Percentiles rank a stretch among this genome's conserved stretches.
phyloP scores from a whole-genome alignment of 305 asterid genomes.

The Euphrasia arctica region DNA sequence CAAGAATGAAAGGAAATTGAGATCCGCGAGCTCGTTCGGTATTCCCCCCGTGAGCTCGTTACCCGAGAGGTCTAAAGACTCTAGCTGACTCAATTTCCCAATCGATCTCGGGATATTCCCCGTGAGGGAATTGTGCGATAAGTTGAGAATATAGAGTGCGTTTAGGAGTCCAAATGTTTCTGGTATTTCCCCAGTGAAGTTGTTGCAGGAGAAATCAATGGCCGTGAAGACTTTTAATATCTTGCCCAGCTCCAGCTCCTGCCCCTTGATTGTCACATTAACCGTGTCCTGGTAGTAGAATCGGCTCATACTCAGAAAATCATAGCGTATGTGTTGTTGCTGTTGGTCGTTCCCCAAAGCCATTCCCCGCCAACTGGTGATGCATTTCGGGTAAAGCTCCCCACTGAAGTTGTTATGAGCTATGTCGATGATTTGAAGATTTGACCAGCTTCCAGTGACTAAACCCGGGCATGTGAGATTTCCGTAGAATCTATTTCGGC shows the following conservation, averaged over 20 bases:
- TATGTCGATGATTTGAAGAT: conserved; percentile 61
- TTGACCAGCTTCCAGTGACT: conserved; percentile 37
- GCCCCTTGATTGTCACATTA: conserved; percentile 46
- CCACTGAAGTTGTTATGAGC: conserved; percentile 51
- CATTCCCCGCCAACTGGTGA: conserved; percentile 48
- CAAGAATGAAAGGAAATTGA: conserved; percentile 45
- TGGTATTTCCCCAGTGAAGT: conserved; percentile 47
- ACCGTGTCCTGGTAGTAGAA: conserved; percentile 46
- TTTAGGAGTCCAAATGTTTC: conserved; percentile 38
- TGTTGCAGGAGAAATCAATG: conserved; percentile 50
- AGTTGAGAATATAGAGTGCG: conserved; percentile 42
- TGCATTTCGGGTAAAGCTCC: conserved; percentile 23
- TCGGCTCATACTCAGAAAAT: conserved; percentile 22
- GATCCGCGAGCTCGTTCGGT: conserved; percentile 35
- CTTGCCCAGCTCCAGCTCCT: conserved; percentile 41
- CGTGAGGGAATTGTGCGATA: conserved; percentile 42
- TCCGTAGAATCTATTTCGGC: conserved; percentile 53
- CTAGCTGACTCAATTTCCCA: conserved; percentile 45
- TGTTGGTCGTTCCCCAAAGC: conserved; percentile 11
- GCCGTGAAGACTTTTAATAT: conserved; percentile 44
- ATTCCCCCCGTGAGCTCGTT: conserved; percentile 47
- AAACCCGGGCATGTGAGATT: conserved; percentile 28
- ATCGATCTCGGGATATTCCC: conserved; percentile 49
- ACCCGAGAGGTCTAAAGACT: conserved; percentile 45
- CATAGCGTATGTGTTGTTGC: conserved; percentile 28